Base-by-base conservation (phyloP, 352 stramenopile genomes). In the Halophytophthora polymorphica region DNA sequence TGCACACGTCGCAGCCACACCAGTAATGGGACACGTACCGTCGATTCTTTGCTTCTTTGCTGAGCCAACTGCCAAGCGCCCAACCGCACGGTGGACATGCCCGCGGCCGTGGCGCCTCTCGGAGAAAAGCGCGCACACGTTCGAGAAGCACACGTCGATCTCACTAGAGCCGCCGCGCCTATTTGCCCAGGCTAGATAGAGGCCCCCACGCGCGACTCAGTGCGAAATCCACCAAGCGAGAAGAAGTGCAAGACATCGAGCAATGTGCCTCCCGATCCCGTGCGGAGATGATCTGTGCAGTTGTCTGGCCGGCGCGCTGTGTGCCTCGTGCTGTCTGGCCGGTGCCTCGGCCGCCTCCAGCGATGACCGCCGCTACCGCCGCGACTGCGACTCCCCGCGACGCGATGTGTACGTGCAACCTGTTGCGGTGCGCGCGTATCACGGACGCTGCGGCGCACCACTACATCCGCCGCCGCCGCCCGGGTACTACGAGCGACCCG, bases 301-400 rank as follows among this genome's bases (percentile, higher is more conserved):
- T 54, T 68, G 54, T 47, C 55, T 68, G 14, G 57, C 47, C 43
- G 54, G 59, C 18, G 59, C 54, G 14, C 50, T 40, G 10, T 68
- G 59, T 18, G 59, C 54, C 17, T 68, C 54, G 19, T 60, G 54
- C 38, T 66, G 58, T 37, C 53, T 67, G 41, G 45, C 59, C 19
- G 35, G 59, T 15, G 48, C 48, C 31, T 31, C 25, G 25, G 38
- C 59, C 17, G 36, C 35, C n/a, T 33, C 48, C 42, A 29, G 44
- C 6, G 54, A 68, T 29, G 45, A 61, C 53, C 49, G 58, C 21
- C 50, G 55, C 31, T 64, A 61, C 50, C 45, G 55, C 21, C 55
- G 46, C 14, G 46, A 65, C 22, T 58, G 31, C 18, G 49, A 61
- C 23, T 49, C 44, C 6, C 39, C 39, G 11, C 58, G 53, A 38